Evolutionary conservation across 148 eudicot genomes (phyloP).

Genomic region (Vaccinium myrtillus): DNA sequence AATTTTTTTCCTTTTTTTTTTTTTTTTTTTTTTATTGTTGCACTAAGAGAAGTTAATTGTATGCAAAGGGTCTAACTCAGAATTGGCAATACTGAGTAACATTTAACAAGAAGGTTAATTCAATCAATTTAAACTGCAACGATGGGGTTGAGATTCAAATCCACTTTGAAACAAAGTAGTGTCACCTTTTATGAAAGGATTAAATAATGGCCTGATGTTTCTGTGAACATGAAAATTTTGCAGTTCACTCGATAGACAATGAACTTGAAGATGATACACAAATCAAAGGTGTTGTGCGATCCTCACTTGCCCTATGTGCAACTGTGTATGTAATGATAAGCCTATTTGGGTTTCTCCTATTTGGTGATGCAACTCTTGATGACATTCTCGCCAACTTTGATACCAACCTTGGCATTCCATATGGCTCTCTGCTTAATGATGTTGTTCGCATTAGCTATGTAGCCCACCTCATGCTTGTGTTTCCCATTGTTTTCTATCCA

Average conservation of each 20-base stretch:
- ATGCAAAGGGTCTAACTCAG: not conserved
- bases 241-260: conserved; percentile 80
- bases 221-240: conserved; percentile 12
- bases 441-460: conserved; percentile 89
- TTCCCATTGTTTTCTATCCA: conserved; percentile 86
- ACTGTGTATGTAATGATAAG: conserved; percentile 75
- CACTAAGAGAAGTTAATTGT: not conserved
- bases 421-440: conserved; percentile 71
- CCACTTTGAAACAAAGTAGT: conserved; percentile 6
- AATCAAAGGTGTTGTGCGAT: conserved; percentile 61
- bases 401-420: conserved; percentile 77
- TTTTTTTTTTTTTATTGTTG: not conserved
- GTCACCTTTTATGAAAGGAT: not conserved
- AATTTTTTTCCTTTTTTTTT: too few species aligned
- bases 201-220: conserved; percentile 12
- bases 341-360: conserved; percentile 80
- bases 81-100: not conserved
- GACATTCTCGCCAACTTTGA: conserved; percentile 89
- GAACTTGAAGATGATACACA: conserved; percentile 74
- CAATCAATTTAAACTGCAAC: not conserved
- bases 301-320: conserved; percentile 74
- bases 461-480: conserved; percentile 83
- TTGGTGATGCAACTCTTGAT: conserved; percentile 80
- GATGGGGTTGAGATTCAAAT: not conserved
- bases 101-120: not conserved